Evolutionary conservation across 129 eudicot genomes (phyloP).

Genomic region (Helichrysum umbraculigerum): DNA sequence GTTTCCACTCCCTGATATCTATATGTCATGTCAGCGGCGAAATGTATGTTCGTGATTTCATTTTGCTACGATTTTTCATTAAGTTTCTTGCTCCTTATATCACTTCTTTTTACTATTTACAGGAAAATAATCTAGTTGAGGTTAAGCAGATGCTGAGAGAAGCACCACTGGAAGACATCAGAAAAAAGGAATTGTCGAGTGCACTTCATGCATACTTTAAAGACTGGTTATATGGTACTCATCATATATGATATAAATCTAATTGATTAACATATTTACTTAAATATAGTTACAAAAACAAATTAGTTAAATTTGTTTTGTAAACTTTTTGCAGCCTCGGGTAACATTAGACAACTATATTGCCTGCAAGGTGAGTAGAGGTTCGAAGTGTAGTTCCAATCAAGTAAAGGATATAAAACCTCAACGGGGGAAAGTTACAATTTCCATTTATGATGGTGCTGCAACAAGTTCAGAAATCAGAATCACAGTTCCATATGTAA

Average conservation of each 20-base stretch:
- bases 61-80: not conserved
- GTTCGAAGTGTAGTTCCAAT: slow-evolving; percentile 15
- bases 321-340: slow-evolving; percentile 66
- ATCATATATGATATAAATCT: not conserved
- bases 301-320: not conserved
- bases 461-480: slow-evolving; percentile 14
- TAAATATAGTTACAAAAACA: not conserved
- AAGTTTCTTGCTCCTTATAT: not conserved
- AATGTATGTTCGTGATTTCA: slow-evolving; percentile 43
- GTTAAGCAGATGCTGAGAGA: slow-evolving; percentile 76
- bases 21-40: slow-evolving; percentile 71
- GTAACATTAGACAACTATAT: slow-evolving; percentile 91
- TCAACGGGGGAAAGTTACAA: slow-evolving; percentile 20
- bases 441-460: slow-evolving; percentile 23
- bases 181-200: slow-evolving; percentile 74
- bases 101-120: slow-evolving; percentile 20
- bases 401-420: slow-evolving; percentile 24
- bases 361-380: slow-evolving; percentile 82
- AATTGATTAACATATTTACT: too few relatives aligned
- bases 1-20: slow-evolving; percentile 86
- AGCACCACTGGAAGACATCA: slow-evolving; percentile 76
- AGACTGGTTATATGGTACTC: slow-evolving; percentile 95
- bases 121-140: slow-evolving; percentile 80
- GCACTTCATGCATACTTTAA: slow-evolving; percentile 90
- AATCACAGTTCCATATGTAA: slow-evolving; percentile 20